These are phyloP conservation scores for Fusarium agapanthi DNA, from an alignment of 2,329 filamentous ascomycete genomes.

Conservation along the genomic window DNA sequence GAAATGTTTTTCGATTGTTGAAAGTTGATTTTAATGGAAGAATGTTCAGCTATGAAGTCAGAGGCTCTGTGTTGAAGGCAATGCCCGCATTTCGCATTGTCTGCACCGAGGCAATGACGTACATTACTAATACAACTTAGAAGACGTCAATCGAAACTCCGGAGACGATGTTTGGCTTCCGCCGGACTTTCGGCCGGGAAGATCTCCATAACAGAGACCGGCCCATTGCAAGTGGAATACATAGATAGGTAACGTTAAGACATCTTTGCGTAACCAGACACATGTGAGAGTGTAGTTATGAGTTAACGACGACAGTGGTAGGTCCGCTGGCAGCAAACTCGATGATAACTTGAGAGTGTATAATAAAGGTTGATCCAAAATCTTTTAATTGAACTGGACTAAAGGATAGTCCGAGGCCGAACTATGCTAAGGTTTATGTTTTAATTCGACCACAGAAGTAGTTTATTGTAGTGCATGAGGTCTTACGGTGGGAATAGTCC, in stretches of 20 bases:
- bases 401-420: neutral
- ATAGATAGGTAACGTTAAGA: neutral
- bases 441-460: neutral
- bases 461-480: neutral
- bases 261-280: neutral
- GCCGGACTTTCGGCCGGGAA: neutral
- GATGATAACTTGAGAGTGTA: neutral
- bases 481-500: neutral
- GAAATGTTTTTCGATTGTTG: neutral
- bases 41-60: slow-evolving; percentile 1
- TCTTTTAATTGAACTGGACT: neutral
- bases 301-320: neutral
- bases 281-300: neutral
- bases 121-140: slow-evolving; percentile 40
- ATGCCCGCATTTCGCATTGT: neutral
- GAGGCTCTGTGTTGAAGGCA: neutral
- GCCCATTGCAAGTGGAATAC: neutral
- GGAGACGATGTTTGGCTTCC: slow-evolving; percentile 6
- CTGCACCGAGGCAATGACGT: slow-evolving; percentile 21
- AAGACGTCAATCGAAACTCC: slow-evolving; percentile 4
- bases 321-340: neutral
- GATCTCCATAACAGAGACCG: neutral
- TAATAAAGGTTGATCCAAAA: neutral
- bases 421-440: neutral
- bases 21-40: neutral